These are phyloP conservation scores for Theileria equi DNA, from an alignment of 169 alveolate genomes.

Conservation along the genomic window DNA sequence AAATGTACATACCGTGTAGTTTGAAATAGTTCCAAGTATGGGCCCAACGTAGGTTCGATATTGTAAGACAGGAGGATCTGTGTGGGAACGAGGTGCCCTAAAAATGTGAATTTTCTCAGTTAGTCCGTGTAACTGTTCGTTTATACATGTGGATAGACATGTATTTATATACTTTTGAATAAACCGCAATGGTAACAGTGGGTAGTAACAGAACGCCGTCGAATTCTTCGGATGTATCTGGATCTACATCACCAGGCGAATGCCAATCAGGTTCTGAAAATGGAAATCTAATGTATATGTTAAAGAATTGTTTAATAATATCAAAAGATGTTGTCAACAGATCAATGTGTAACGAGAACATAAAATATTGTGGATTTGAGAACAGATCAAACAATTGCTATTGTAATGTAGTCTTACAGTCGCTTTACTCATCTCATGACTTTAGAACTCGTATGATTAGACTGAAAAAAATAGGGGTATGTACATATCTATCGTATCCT, in stretches of 20 bases:
- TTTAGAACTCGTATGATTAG: constrained; percentile 31
- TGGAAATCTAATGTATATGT: constrained; percentile 21
- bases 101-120: too few relatives aligned
- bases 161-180: too few relatives aligned
- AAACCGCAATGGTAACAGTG: too few relatives aligned
- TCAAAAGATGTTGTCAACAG: constrained; percentile 7
- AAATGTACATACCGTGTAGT: too few relatives aligned
- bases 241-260: constrained; percentile 14
- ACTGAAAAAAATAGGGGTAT: constrained; percentile 17
- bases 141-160: too few relatives aligned
- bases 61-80: too few relatives aligned
- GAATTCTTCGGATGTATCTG: constrained; percentile 5
- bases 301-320: constrained; percentile 16
- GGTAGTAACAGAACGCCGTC: neutral
- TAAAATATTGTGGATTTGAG: constrained; percentile 37
- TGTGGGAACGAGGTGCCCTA: too few relatives aligned
- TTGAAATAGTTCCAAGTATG: too few relatives aligned
- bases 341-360: neutral
- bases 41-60: too few relatives aligned
- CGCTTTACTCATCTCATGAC: constrained; percentile 16
- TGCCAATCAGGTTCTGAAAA: constrained; percentile 6
- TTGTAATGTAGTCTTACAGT: constrained; percentile 57
- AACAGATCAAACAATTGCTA: constrained; percentile 55
- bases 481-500: too few relatives aligned
- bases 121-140: too few relatives aligned